Percentiles rank a stretch among this genome's conserved stretches.
Conservation (phyloP, 805 yeast species). For the Teunomyces funiuensis region DNA sequence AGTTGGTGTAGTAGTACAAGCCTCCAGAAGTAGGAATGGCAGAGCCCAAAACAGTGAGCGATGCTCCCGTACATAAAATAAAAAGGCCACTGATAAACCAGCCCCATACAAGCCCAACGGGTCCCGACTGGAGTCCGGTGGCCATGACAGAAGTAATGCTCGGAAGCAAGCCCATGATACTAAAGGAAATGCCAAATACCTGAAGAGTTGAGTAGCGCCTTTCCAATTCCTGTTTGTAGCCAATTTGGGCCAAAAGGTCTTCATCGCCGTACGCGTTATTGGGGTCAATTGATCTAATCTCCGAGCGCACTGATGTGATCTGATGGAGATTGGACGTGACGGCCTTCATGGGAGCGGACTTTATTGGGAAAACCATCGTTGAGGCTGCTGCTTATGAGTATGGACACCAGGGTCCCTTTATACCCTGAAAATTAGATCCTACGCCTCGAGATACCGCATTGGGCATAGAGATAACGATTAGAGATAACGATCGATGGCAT, state of each 20-base stretch:
- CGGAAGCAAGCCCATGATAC: conserved; percentile 71
- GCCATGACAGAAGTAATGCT: conserved; percentile 57
- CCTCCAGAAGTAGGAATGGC: conserved; percentile 80
- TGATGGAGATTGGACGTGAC: conserved; percentile 1
- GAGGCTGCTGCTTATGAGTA: too few species aligned
- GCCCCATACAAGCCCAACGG: conserved; percentile 69
- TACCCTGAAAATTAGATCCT: too few species aligned
- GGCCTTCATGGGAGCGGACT: too few species aligned
- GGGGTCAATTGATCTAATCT: conserved; percentile 6
- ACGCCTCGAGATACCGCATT: not conserved
- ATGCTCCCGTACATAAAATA: conserved; percentile 56
- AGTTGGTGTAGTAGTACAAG: conserved; percentile 65
- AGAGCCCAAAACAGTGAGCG: conserved; percentile 66
- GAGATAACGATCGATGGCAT: not conserved
- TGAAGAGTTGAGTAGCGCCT: conserved; percentile 62
- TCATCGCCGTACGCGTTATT: conserved; percentile 17
- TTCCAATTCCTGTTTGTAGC: conserved; percentile 67
- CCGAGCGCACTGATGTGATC: conserved; percentile 7
- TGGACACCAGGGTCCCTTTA: too few species aligned
- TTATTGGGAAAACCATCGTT: too few species aligned
- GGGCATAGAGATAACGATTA: not conserved
- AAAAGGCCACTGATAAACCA: conserved; percentile 62
- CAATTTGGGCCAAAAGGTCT: conserved; percentile 52
- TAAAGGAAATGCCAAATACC: conserved; percentile 69
- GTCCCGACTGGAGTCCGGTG: conserved; percentile 60